Evolutionary conservation across 2,329 filamentous ascomycete genomes (phyloP), one percentile per base, ranked within the genome.

Genomic region (Graphilbum fragrans): DNA sequence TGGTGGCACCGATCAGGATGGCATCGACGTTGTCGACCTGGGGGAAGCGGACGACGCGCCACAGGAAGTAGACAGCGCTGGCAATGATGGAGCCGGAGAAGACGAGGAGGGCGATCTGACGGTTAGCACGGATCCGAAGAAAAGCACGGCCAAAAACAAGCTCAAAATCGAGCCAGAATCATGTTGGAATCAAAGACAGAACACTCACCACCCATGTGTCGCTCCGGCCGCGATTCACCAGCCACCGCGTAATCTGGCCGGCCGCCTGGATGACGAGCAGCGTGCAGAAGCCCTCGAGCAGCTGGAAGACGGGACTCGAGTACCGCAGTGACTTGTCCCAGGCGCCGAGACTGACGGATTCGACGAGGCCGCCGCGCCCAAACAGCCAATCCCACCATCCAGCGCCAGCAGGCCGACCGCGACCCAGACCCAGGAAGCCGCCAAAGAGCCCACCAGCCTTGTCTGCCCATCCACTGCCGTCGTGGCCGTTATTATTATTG

Each of bases 281-380:
- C 55, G 86, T 96, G 68, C 92, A 96, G 64, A 98, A 98, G 7
- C 92, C 92, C 61, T 98, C 92, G 40, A 84, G 77, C 9, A 98
- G 69, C 64, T 98, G 92, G 65, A 96, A 98, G 39, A 94, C 74
- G 0, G 92, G 92, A 4, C 86, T 93, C 27, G 88, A 94, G 67
- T 93, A 96, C 55, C 81, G 74, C 61, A 98, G 63, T 38, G 86
- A 66, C 57, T 81, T 87, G 58, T 95, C 87, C 92, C 92, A 98
- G 41, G 75, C 76, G 23, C 87, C 87, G 47, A 96, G 74, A 19
- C 84, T 81, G 46, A 83, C 65, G 27, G 74, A 81, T 65, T 96
- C 86, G 21, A 94, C 58, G 44, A 96, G 58, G 2, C 88, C 88
- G 45, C 84, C 79, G 47, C 77, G 75, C n/a, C 88, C 90, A 65